Percentiles rank a stretch among this genome's conserved stretches.
Conservation (phyloP, 805 yeast species). For the Monosporozyma yasuniensis region DNA sequence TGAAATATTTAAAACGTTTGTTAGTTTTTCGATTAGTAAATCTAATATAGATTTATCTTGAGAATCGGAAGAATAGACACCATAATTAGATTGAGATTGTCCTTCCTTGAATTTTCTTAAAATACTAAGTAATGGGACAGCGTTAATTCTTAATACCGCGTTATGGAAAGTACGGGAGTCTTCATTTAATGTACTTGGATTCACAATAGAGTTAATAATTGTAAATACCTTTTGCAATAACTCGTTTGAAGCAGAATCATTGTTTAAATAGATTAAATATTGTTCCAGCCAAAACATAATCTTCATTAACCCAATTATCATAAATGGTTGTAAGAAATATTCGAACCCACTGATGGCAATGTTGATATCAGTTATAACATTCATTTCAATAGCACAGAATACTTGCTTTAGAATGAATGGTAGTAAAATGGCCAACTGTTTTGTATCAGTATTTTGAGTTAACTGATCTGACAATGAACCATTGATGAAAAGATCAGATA, state of each 20-base stretch:
- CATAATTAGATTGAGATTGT: slow-evolving; percentile 23
- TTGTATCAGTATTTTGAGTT: slow-evolving; percentile 54
- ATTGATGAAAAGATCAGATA: slow-evolving; percentile 68
- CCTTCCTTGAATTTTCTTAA: slow-evolving; percentile 15
- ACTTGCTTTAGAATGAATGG: slow-evolving; percentile 72
- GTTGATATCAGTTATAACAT: slow-evolving; percentile 47
- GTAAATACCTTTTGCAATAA: slow-evolving; percentile 30
- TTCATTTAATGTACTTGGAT: slow-evolving; percentile 37
- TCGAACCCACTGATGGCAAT: slow-evolving; percentile 72
- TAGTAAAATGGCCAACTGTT: slow-evolving; percentile 58
- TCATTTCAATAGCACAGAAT: slow-evolving; percentile 43
- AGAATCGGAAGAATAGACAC: slow-evolving; percentile 26
- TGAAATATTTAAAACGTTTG: slow-evolving; percentile 16
- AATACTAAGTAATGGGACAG: slow-evolving; percentile 18
- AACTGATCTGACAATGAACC: slow-evolving; percentile 82
- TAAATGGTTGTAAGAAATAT: slow-evolving; percentile 73
- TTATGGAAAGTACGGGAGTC: slow-evolving; percentile 39
- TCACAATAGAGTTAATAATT: slow-evolving; percentile 34
- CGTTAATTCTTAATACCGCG: slow-evolving; percentile 30
- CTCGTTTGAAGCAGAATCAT: slow-evolving; percentile 18
- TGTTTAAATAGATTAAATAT: slow-evolving; percentile 30
- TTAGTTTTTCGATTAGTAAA: slow-evolving; percentile 17
- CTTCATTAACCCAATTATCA: slow-evolving; percentile 49
- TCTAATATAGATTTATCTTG: slow-evolving; percentile 23
- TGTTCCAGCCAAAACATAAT: slow-evolving; percentile 43